phyloP scores from a whole-genome alignment of 2,329 filamentous ascomycete genomes.

The Paraphoma chrysanthemicola region DNA sequence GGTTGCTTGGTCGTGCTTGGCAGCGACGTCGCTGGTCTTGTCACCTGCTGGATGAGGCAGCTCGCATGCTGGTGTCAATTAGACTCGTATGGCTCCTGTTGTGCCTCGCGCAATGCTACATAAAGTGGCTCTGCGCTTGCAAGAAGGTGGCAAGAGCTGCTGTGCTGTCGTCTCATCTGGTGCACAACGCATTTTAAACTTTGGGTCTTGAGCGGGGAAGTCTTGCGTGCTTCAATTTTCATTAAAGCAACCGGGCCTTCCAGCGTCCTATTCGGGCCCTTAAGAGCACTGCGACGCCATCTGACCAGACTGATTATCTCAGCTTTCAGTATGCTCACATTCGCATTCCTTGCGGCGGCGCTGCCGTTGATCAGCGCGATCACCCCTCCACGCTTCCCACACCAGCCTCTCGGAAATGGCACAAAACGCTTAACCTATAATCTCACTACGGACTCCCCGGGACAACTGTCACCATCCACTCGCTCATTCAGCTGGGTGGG shows the following conservation, averaged over 20 bases:
- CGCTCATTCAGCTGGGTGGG: slow-evolving; percentile 64
- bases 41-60: slow-evolving; percentile 46
- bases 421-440: slow-evolving; percentile 66
- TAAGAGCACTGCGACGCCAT: slow-evolving; percentile 2
- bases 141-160: background rate
- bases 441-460: slow-evolving; percentile 60
- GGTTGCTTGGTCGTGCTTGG: slow-evolving; percentile 41
- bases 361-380: slow-evolving; percentile 43
- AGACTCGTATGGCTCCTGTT: slow-evolving; percentile 23
- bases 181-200: slow-evolving; percentile 21
- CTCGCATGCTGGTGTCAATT: slow-evolving; percentile 32
- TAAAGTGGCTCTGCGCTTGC: slow-evolving; percentile 19
- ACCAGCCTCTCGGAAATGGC: slow-evolving; percentile 64
- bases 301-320: background rate
- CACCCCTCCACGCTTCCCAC: slow-evolving; percentile 61
- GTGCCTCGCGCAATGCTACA: slow-evolving; percentile 13
- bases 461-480: slow-evolving; percentile 50
- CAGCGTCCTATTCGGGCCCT: background rate
- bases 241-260: background rate
- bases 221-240: background rate
- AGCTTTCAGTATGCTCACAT: slow-evolving; percentile 36
- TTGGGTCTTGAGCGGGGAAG: slow-evolving; percentile 3
- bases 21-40: slow-evolving; percentile 35
- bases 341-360: slow-evolving; percentile 32
- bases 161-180: slow-evolving; percentile 21